These are phyloP conservation scores for Gossypium rotundifolium DNA, from an alignment of 345 rosid species.

Conservation along the genomic window DNA sequence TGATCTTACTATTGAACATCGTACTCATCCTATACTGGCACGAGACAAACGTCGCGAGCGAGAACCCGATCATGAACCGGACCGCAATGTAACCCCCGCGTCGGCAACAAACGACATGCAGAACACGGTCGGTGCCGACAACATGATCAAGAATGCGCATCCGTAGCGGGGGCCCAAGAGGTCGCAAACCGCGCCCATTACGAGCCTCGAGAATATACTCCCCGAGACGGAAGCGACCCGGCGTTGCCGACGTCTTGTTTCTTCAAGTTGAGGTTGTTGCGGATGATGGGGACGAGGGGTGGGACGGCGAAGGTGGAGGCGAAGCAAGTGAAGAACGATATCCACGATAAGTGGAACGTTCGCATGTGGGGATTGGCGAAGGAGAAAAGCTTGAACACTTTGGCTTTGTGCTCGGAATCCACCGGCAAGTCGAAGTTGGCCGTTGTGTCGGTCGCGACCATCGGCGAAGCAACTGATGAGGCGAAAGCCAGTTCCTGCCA, in stretches of 20 bases:
- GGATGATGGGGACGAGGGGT: slow-evolving; percentile 81
- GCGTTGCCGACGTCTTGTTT: slow-evolving; percentile 72
- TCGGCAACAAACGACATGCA: slow-evolving; percentile 64
- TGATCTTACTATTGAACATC: slow-evolving; percentile 82
- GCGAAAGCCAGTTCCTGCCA: slow-evolving; percentile 64
- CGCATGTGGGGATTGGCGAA: slow-evolving; percentile 83
- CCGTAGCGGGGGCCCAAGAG: slow-evolving; percentile 81
- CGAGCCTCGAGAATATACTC: slow-evolving; percentile 84
- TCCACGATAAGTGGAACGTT: slow-evolving; percentile 88
- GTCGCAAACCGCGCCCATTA: slow-evolving; percentile 89
- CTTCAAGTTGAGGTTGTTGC: slow-evolving; percentile 69
- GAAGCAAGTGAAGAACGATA: slow-evolving; percentile 84
- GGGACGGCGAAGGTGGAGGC: slow-evolving; percentile 90
- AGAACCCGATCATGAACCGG: slow-evolving; percentile 91
- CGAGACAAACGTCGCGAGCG: slow-evolving; percentile 84
- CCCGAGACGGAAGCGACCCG: slow-evolving; percentile 92
- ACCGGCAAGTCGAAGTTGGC: slow-evolving; percentile 67
- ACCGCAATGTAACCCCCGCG: slow-evolving; percentile 69
- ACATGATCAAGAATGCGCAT: slow-evolving; percentile 75
- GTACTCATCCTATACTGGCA: slow-evolving; percentile 99
- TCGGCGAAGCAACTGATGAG: slow-evolving; percentile 50
- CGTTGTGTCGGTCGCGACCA: slow-evolving; percentile 51
- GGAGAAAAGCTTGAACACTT: slow-evolving; percentile 61
- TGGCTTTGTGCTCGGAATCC: slow-evolving; percentile 86
- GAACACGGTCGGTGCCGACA: slow-evolving; percentile 77